Evolutionary conservation across 2,329 filamentous ascomycete species (phyloP).

Genomic region (Microdochium paspali): DNA sequence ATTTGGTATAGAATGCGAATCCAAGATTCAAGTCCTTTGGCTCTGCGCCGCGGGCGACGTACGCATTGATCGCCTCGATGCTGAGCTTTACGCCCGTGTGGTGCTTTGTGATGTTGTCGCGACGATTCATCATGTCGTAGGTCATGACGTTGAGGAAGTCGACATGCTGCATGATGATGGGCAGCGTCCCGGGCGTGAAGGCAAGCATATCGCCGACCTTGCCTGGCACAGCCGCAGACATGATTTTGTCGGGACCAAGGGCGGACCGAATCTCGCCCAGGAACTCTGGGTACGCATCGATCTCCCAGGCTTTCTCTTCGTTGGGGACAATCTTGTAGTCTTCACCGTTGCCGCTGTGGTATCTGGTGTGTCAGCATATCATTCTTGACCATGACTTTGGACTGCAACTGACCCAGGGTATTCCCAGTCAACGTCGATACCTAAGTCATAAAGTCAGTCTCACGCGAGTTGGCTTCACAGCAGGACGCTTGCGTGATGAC

Average conservation of each 20-base stretch:
- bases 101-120: conserved; percentile 56
- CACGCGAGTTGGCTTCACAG: background rate
- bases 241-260: conserved; percentile 46
- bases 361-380: conserved; percentile 11
- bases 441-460: conserved; percentile 10
- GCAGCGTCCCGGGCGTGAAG: conserved; percentile 47
- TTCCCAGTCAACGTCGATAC: conserved; percentile 59
- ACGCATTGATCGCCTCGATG: conserved; percentile 44
- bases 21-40: conserved; percentile 53
- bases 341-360: conserved; percentile 51
- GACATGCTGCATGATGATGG: conserved; percentile 47
- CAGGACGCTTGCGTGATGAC: background rate
- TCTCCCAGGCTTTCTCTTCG: conserved; percentile 45
- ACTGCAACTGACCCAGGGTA: conserved; percentile 19
- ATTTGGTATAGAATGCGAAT: conserved; percentile 62
- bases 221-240: conserved; percentile 61
- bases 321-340: conserved; percentile 59
- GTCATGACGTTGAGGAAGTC: conserved; percentile 65
- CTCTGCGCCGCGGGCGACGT: conserved; percentile 46
- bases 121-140: conserved; percentile 66
- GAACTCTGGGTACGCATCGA: conserved; percentile 51
- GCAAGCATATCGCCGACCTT: conserved; percentile 56
- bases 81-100: conserved; percentile 51
- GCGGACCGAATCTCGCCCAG: conserved; percentile 47
- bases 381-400: background rate